A percentile compares a stretch with the other conserved stretches of the same genome.
These are phyloP conservation scores for Colletotrichum falcatum DNA, from an alignment of 2,329 filamentous ascomycete genomes.

Conservation along the genomic window DNA sequence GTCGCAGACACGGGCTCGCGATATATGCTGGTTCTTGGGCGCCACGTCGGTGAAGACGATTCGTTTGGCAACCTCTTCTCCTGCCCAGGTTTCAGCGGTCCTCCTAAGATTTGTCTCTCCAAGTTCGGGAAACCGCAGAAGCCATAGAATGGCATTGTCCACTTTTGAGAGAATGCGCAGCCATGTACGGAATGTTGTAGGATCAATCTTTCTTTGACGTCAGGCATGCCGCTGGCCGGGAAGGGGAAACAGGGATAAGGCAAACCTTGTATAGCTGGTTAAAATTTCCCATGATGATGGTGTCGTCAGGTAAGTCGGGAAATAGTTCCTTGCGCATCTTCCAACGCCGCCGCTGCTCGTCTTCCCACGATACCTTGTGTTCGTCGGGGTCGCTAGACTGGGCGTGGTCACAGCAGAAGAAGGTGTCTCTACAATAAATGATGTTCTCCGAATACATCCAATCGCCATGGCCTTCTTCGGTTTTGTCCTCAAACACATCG, in stretches of 20 bases:
- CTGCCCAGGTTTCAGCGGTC: slow-evolving; percentile 87
- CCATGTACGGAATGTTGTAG: slow-evolving; percentile 96
- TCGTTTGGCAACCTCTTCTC: slow-evolving; percentile 83
- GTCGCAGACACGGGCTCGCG: slow-evolving; percentile 90
- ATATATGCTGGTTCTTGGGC: slow-evolving; percentile 93
- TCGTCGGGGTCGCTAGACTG: slow-evolving; percentile 85
- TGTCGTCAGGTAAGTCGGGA: slow-evolving; percentile 82
- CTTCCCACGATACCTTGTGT: slow-evolving; percentile 78
- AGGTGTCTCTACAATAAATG: slow-evolving; percentile 92
- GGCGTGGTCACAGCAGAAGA: slow-evolving; percentile 97
- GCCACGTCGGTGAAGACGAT: slow-evolving; percentile 97
- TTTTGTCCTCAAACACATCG: slow-evolving; percentile 75
- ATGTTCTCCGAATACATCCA: slow-evolving; percentile 99
- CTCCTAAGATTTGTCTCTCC: slow-evolving; percentile 87
- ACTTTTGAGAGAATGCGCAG: slow-evolving; percentile 87
- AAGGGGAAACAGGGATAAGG: slow-evolving; percentile 43
- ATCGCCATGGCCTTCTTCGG: slow-evolving; percentile 75
- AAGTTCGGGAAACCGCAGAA: slow-evolving; percentile 94
- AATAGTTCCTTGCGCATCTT: slow-evolving; percentile 94
- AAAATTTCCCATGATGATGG: slow-evolving; percentile 95
- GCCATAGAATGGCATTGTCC: slow-evolving; percentile 92
- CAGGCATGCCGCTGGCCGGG: slow-evolving; percentile 19
- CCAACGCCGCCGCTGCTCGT: slow-evolving; percentile 87
- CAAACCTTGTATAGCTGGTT: slow-evolving; percentile 97
- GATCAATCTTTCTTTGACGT: slow-evolving; percentile 78